phyloP scores from a whole-genome alignment of 768 basidiomycete species.

The Exsudoporus frostii region DNA sequence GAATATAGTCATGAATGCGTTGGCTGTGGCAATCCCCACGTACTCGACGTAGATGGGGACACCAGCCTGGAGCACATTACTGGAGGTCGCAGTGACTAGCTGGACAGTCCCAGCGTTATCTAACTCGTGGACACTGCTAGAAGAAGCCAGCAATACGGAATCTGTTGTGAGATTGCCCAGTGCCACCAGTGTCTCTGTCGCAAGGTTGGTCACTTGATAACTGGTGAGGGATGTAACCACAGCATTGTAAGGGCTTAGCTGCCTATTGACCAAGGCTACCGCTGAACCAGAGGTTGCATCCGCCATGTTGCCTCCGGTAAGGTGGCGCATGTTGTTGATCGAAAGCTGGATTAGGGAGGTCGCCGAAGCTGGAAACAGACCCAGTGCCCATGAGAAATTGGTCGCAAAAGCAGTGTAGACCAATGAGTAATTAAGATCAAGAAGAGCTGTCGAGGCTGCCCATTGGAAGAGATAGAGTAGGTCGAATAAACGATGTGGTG shows the following conservation, averaged over 20 bases:
- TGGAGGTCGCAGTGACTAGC: conserved; percentile 58
- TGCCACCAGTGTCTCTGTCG: conserved; percentile 6
- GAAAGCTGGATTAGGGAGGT: conserved; percentile 64
- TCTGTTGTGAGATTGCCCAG: conserved; percentile 11
- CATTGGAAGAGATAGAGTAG: conserved; percentile 81
- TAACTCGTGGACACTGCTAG: conserved; percentile 26
- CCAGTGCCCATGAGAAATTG: conserved; percentile 90
- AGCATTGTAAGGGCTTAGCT: conserved; percentile 74
- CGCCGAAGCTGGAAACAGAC: conserved; percentile 56
- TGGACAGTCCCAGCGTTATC: conserved; percentile 43
- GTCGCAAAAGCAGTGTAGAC: conserved; percentile 76
- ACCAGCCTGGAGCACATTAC: conserved; percentile 73
- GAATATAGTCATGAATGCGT: conserved; percentile 91
- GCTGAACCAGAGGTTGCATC: conserved; percentile 58
- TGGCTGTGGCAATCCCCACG: conserved; percentile 75
- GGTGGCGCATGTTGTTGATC: conserved; percentile 78
- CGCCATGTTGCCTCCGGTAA: conserved; percentile 74
- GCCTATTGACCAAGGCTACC: conserved; percentile 75
- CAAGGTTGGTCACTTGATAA: neutral
- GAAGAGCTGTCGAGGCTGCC: conserved; percentile 73
- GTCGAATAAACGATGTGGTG: conserved; percentile 78
- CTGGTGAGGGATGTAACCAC: neutral
- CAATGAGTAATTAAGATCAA: conserved; percentile 84
- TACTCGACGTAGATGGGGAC: conserved; percentile 80
- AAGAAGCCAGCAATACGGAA: conserved; percentile 2